Evolutionary conservation across 192 early-diverging fungal genomes (phyloP).

Genomic region (Gigaspora rosea): DNA sequence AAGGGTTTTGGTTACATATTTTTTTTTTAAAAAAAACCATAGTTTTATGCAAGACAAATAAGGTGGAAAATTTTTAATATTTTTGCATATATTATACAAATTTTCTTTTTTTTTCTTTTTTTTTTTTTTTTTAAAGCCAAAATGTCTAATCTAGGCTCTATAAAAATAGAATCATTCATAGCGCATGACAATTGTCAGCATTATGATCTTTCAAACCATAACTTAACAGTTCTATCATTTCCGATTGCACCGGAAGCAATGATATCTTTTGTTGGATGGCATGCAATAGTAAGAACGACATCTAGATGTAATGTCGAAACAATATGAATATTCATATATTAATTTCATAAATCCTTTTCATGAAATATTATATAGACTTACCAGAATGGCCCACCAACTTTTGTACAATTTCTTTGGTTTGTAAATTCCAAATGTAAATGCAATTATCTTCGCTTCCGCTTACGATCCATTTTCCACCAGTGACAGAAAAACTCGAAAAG

Average conservation of each 20-base stretch:
- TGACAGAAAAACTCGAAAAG: slow-evolving; percentile 93
- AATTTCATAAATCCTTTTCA: no score
- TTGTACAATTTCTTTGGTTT: slow-evolving; percentile 94
- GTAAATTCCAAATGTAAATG: slow-evolving; percentile 98
- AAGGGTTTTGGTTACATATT: no score
- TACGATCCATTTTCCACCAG: slow-evolving; percentile 94
- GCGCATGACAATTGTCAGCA: background rate
- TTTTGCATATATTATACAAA: no score
- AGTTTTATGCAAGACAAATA: no score
- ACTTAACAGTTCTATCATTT: slow-evolving; percentile 84
- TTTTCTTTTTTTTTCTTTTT: no score
- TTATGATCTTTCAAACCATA: slow-evolving; percentile 69
- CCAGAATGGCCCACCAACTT: slow-evolving; percentile 90
- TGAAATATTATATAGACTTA: slow-evolving; percentile 37
- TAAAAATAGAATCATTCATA: no score
- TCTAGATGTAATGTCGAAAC: slow-evolving; percentile 68
- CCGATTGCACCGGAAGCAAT: slow-evolving; percentile 95
- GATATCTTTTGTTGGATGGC: slow-evolving; percentile 92
- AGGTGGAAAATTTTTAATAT: no score
- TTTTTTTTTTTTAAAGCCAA: no score
- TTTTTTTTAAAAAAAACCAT: no score
- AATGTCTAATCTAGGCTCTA: no score
- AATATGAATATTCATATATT: background rate
- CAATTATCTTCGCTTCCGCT: slow-evolving; percentile 91
- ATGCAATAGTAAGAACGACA: slow-evolving; percentile 87